Evolutionary conservation across 768 basidiomycete genomes (phyloP), one percentile per base, ranked within the genome.

Genomic region (Rhizopogon vulgaris): DNA sequence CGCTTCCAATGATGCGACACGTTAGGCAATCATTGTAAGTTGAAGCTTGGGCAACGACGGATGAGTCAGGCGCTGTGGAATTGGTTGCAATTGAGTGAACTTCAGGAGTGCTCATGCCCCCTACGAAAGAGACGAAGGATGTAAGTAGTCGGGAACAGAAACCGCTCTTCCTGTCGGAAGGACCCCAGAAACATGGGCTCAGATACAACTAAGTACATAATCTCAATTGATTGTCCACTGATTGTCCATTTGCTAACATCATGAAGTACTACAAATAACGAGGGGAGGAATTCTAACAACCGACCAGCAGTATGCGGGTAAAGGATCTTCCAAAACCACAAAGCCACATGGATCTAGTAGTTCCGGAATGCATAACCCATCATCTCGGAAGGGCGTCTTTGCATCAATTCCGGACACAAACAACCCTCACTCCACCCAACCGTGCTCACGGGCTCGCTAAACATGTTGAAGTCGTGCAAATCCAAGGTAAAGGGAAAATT

Each of bases 1-100:
- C 80, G 0, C 85, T 78, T 17, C 87, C 86, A 38, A 86, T 77
- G 49, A 89, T 69, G 38, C 79, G 78, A 63, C 88, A 90, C 1
- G 83, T 75, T n/a, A 86, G 59, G 54, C 87, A 90, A 38, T 88
- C 84, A 42, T 73, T 66, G 56, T 69, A 59, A 4, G 48, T 15
- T 36, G 27, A 38, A 24, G 9, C 3, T 5, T 10, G 30, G 32
- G 30, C 30, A 18, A 22, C 32, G 12, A 22, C 9, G 32, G 43
- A 14, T 7, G 43, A 22, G 8, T 15, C 18, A 9, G 32, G 32
- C 9, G 32, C 14, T 22, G 18, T 14, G 2, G 32, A 46, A 5
- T 22, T 34, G 18, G 32, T 32, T 34, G 22, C 22, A 22, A 22
- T 22, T 3, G 32, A 2, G 18, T 34, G 32, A 22, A 18, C 34